Evolutionary conservation across 139 green algal genomes (phyloP).

Genomic region (Eudorina sp.): DNA sequence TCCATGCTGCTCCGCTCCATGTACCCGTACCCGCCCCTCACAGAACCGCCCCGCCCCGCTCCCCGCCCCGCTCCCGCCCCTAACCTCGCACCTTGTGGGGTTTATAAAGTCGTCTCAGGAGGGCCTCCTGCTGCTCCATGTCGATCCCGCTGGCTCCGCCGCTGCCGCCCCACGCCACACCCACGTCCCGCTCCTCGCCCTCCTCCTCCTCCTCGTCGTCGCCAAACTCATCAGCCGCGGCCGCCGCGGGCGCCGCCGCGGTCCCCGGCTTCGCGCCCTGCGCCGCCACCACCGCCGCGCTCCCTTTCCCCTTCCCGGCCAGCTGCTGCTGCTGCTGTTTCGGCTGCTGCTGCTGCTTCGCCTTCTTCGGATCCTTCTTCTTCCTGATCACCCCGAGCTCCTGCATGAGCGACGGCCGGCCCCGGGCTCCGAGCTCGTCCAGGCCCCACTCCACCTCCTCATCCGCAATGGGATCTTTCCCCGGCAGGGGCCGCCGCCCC

Average conservation of each 20-base stretch:
- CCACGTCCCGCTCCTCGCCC: not conserved
- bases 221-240: not conserved
- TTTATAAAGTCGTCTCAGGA: slow-evolving; percentile 66
- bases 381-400: slow-evolving; percentile 42
- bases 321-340: not conserved
- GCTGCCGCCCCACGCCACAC: slow-evolving; percentile 65
- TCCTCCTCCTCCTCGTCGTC: slow-evolving; percentile 28
- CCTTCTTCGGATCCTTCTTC: not conserved
- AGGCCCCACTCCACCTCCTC: slow-evolving; percentile 55
- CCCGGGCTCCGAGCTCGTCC: slow-evolving; percentile 39
- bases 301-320: not conserved
- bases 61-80: too few relatives aligned
- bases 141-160: slow-evolving; percentile 57
- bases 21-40: too few relatives aligned
- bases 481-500: not conserved
- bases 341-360: not conserved
- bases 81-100: slow-evolving; percentile 67
- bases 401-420: slow-evolving; percentile 33
- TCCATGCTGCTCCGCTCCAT: too few relatives aligned
- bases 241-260: not conserved
- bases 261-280: not conserved
- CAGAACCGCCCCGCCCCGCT: too few relatives aligned
- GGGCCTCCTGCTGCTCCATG: slow-evolving; percentile 67
- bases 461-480: not conserved
- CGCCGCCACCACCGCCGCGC: not conserved